Evolutionary conservation across 306 rosid species (phyloP), one percentile per base, ranked within the genome.

Genomic region (Geum urbanum): DNA sequence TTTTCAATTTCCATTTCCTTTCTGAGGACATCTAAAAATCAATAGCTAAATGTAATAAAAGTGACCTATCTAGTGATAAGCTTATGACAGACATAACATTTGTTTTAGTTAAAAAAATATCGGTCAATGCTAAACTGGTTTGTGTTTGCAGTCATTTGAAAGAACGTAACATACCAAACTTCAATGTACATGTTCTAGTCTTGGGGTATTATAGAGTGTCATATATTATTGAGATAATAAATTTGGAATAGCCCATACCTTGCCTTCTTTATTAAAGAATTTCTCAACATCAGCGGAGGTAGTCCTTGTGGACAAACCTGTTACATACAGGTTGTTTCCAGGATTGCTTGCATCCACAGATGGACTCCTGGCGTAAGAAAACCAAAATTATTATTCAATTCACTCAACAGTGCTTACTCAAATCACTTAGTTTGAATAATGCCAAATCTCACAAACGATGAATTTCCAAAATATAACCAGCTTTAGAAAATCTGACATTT

Each of bases 251-350:
- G 51, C 57, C 3, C 43, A 4, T 70, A 82, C 86, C 79, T 85
- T 82, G 69, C 86, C 86, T 60, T 85, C 76, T 52, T 63, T 79
- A 47, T 52, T 50, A 62, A 85, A 82, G 52, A 56, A 77, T 65
- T 79, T 72, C 53, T 72, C 80, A 70, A 85, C 83, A 72, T 82
- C 85, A 57, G 46, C 60, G 18, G 61, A 40, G 46, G 78, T 77
- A 40, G 75, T 60, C 79, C 89, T 80, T 13, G 83, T 77, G 72
- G 89, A 73, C 65, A 85, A 73, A 58, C 85, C 83, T 4, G 78
- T 82, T 66, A 82, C 82, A 59, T 74, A 84, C 71, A 85, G 67
- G 81, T 77, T 85, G 66, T 85, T 85, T 67, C 89, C 85, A 47
- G 83, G 83, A 82, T 85, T 85, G 69, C 60, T 8, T 19, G 45